Percentiles rank a stretch among this genome's conserved stretches.
phyloP scores from a whole-genome alignment of 768 basidiomycete species.

The Postia placenta region DNA sequence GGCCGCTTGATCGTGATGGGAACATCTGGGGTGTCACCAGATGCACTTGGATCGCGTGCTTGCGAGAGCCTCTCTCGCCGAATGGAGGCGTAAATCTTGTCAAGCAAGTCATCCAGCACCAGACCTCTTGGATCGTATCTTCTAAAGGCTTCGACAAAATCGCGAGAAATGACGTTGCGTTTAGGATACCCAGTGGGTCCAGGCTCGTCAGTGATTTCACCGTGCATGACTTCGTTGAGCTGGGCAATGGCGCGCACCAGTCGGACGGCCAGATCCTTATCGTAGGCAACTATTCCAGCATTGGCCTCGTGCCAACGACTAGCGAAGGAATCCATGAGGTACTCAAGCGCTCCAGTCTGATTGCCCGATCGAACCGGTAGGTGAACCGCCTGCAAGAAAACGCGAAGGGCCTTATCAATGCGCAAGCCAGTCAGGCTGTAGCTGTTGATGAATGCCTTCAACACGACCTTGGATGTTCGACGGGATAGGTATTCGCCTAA shows the following conservation, averaged over 20 bases:
- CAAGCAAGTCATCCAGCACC: conserved; percentile 70
- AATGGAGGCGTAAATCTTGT: conserved; percentile 76
- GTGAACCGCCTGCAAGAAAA: conserved; percentile 80
- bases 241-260: conserved; percentile 80
- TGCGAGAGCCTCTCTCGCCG: conserved; percentile 66
- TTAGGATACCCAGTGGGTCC: conserved; percentile 48
- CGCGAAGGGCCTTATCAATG: conserved; percentile 84
- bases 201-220: conserved; percentile 56
- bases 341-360: conserved; percentile 46
- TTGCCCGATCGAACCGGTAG: conserved; percentile 42
- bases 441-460: conserved; percentile 80
- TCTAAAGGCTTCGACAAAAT: conserved; percentile 82
- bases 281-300: conserved; percentile 66
- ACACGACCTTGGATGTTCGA: conserved; percentile 64
- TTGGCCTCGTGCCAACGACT: conserved; percentile 91
- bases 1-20: conserved; percentile 66
- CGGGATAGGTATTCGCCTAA: conserved; percentile 82
- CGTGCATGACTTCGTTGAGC: conserved; percentile 85
- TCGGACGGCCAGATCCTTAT: conserved; percentile 72
- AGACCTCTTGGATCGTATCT: conserved; percentile 64
- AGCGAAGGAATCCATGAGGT: conserved; percentile 79
- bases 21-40: conserved; percentile 38
- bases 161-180: conserved; percentile 61
- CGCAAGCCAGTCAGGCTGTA: conserved; percentile 82
- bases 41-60: conserved; percentile 44